Evolutionary conservation across 805 yeast genomes (phyloP).

Genomic region (Saccharomycopsis fodiens): DNA sequence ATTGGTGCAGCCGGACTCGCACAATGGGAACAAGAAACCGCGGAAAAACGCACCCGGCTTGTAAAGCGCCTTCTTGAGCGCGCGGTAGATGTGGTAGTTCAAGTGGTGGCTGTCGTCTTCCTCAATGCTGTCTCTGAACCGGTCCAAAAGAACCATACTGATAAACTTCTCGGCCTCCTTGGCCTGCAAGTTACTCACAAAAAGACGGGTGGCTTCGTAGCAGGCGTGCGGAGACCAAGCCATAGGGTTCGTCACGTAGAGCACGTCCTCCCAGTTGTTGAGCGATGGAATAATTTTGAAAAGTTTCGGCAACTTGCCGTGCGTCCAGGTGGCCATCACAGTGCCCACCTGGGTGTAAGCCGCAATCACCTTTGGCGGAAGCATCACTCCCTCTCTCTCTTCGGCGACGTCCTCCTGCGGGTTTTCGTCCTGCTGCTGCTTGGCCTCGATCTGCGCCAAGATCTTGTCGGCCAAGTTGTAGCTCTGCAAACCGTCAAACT

Average conservation of each 20-base stretch:
- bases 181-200: conserved; percentile 84
- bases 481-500: conserved; percentile 29
- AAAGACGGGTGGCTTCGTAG: conserved; percentile 89
- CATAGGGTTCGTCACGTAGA: conserved; percentile 88
- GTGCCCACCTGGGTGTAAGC: conserved; percentile 91
- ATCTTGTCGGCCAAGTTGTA: conserved; percentile 86
- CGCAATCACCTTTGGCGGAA: conserved; percentile 94
- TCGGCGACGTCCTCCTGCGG: conserved; percentile 22
- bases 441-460: conserved; percentile 54
- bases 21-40: conserved; percentile 88
- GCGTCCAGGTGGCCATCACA: conserved; percentile 79
- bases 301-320: conserved; percentile 93
- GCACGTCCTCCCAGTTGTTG: conserved; percentile 91
- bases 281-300: conserved; percentile 92
- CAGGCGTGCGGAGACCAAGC: conserved; percentile 93
- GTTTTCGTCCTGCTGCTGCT: conserved; percentile 17
- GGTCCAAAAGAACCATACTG: conserved; percentile 55
- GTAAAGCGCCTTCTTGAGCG: conserved; percentile 86
- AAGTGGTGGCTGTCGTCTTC: conserved; percentile 68
- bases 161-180: conserved; percentile 84
- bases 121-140: conserved; percentile 65
- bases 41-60: conserved; percentile 97
- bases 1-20: conserved; percentile 80
- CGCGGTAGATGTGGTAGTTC: conserved; percentile 88
- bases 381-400: conserved; percentile 60